Conservation (phyloP, 345 rosid species). For the Gossypium australe region DNA sequence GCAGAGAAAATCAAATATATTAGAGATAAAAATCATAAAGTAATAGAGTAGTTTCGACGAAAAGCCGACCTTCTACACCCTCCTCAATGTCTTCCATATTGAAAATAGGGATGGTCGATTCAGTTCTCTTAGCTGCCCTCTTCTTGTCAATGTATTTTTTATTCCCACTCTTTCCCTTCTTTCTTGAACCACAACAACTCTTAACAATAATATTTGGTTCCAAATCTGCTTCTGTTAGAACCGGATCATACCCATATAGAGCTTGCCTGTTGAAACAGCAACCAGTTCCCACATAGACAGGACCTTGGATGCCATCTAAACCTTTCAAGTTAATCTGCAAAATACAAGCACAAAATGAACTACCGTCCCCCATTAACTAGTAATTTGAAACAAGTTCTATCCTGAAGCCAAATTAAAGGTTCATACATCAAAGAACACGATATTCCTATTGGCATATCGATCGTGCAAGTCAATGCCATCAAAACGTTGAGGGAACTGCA, state of each 20-base stretch:
- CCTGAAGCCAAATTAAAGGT: slow-evolving; percentile 13
- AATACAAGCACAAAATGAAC: slow-evolving; percentile 9
- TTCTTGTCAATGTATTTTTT: slow-evolving; percentile 79
- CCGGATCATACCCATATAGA: slow-evolving; percentile 95
- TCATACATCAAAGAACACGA: slow-evolving; percentile 95
- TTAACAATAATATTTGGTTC: slow-evolving; percentile 90
- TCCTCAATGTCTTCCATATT: slow-evolving; percentile 98
- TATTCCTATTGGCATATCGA: slow-evolving; percentile 99
- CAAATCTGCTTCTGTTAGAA: slow-evolving; percentile 89
- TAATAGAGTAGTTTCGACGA: not conserved
- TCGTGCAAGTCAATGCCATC: slow-evolving; percentile 99
- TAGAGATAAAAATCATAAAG: not conserved
- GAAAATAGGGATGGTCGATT: slow-evolving; percentile 93
- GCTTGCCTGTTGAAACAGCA: slow-evolving; percentile 99
- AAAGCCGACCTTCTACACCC: slow-evolving; percentile 85
- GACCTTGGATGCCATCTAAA: slow-evolving; percentile 95
- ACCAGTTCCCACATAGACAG: slow-evolving; percentile 99
- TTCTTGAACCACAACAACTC: slow-evolving; percentile 96
- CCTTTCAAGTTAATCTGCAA: slow-evolving; percentile 97
- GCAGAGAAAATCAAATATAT: not conserved
- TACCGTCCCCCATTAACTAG: not conserved
- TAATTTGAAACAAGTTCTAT: not conserved
- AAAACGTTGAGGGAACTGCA: slow-evolving; percentile 98
- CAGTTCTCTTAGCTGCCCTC: slow-evolving; percentile 78
- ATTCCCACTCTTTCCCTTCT: slow-evolving; percentile 67